Evolutionary conservation across 1,284 basidiomycete genomes (phyloP), one percentile per base, ranked within the genome.

Genomic region (Kalmanozyma brasiliensis): DNA sequence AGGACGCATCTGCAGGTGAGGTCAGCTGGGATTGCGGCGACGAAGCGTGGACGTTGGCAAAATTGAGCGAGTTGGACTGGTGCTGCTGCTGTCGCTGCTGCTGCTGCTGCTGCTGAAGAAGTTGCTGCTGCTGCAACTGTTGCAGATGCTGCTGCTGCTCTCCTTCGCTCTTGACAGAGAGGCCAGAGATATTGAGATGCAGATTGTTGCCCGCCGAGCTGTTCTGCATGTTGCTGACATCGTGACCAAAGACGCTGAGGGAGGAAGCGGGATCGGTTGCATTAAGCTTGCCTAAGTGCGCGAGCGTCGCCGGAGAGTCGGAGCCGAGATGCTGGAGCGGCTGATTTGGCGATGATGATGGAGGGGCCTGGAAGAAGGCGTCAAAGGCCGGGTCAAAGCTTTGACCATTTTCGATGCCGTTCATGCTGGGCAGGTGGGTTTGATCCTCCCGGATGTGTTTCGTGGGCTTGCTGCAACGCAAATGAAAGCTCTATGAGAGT

Each of bases 401-500:
- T 45, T 70, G 67, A 41, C 56, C 67, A 41, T 60, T 55, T 38
- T 70, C 67, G 26, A 65, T 60, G 37, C 67, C 67, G 57, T 70
- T 70, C 67, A 70, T 70, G 43, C 11, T 48, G 49, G 30, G 29
- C 36, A 32, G 47, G 22, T 30, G 44, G 14, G 7, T 7, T 6
- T 4, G 26, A 29, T n/a, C n/a, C n/a, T n/a, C n/a, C n/a, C n/a
- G n/a, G n/a, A n/a, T n/a, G n/a, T n/a, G n/a, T n/a, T n/a, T n/a
- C n/a, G n/a, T n/a, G n/a, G n/a, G n/a, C n/a, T n/a, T n/a, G n/a
- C n/a, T n/a, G n/a, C n/a, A n/a, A n/a, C n/a, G n/a, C n/a, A n/a
- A n/a, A n/a, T n/a, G n/a, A n/a, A n/a, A n/a, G n/a, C n/a, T n/a
- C n/a, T n/a, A n/a, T n/a, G n/a, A n/a, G n/a, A n/a, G n/a, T n/a